phyloP scores from a whole-genome alignment of 1,284 basidiomycete species.

The Grifola frondosa region DNA sequence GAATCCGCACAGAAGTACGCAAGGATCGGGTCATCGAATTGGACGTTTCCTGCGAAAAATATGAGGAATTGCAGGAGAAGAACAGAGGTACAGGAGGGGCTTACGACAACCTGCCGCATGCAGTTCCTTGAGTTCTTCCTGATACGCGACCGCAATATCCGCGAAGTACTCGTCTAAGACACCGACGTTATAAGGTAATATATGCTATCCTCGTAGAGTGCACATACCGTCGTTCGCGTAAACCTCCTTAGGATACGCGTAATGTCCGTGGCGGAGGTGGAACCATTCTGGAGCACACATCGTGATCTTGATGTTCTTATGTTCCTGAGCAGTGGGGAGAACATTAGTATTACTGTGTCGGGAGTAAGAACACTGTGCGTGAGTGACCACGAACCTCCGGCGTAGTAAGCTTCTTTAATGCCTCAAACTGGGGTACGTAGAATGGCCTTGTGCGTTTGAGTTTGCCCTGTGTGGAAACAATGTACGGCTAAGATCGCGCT shows the following conservation, averaged over 20 bases:
- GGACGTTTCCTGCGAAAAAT: slow-evolving; percentile 50
- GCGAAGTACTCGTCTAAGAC: slow-evolving; percentile 67
- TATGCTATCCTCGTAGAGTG: no score
- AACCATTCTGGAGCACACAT: slow-evolving; percentile 78
- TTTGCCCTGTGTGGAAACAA: slow-evolving; percentile 44
- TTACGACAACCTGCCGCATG: slow-evolving; percentile 71
- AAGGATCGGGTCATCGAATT: slow-evolving; percentile 75
- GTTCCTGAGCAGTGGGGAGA: slow-evolving; percentile 51
- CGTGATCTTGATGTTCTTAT: slow-evolving; percentile 70
- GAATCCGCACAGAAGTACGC: slow-evolving; percentile 64
- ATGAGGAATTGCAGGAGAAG: neutral
- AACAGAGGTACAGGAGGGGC: neutral
- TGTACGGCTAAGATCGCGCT: neutral
- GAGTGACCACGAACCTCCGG: slow-evolving; percentile 41
- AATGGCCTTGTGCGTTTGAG: slow-evolving; percentile 62
- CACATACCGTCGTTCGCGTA: slow-evolving; percentile 62
- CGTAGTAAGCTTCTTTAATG: slow-evolving; percentile 52
- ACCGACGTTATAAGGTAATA: no score
- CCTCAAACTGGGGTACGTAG: slow-evolving; percentile 63
- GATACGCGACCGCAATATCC: slow-evolving; percentile 70
- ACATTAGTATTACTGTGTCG: neutral
- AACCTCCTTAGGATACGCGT: slow-evolving; percentile 58
- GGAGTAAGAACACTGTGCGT: slow-evolving; percentile 8
- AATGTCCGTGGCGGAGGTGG: slow-evolving; percentile 67
- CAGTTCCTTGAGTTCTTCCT: slow-evolving; percentile 68